These are phyloP conservation scores for Monilinia polystroma DNA, from an alignment of 2,329 filamentous ascomycete species.

Conservation along the genomic window DNA sequence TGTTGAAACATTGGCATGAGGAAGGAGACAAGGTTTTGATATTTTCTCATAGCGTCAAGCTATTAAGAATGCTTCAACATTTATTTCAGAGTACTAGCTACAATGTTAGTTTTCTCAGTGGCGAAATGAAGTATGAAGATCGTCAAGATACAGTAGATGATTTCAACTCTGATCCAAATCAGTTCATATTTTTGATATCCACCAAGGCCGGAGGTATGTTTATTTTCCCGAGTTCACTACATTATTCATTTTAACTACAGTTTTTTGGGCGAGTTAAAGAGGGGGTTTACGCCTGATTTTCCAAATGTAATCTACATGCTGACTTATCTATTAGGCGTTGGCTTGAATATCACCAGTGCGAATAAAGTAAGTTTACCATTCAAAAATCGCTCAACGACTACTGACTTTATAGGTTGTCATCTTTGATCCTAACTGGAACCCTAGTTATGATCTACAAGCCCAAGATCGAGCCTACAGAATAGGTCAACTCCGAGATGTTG, in stretches of 20 bases:
- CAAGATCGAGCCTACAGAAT: constrained; percentile 97
- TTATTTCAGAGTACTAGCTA: constrained; percentile 88
- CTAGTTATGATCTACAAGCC: constrained; percentile 88
- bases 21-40: constrained; percentile 93
- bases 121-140: constrained; percentile 78
- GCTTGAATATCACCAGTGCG: constrained; percentile 92
- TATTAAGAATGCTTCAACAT: constrained; percentile 79
- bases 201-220: constrained; percentile 73
- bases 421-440: constrained; percentile 97
- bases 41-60: constrained; percentile 86
- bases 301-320: neutral
- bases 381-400: neutral
- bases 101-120: constrained; percentile 87
- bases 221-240: neutral
- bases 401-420: constrained; percentile 56
- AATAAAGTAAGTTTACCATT: constrained; percentile 69
- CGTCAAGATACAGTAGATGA: constrained; percentile 79
- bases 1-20: constrained; percentile 85
- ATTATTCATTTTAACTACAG: neutral
- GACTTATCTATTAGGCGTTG: constrained; percentile 55
- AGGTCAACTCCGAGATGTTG: constrained; percentile 87
- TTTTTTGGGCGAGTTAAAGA: neutral
- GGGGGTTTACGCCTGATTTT: too few relatives aligned
- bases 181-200: constrained; percentile 95
- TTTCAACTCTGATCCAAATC: constrained; percentile 82